A percentile compares a stretch with the other conserved stretches of the same genome.
Conservation (phyloP, 2,329 filamentous ascomycete species). For the Aspergillus sp. region DNA sequence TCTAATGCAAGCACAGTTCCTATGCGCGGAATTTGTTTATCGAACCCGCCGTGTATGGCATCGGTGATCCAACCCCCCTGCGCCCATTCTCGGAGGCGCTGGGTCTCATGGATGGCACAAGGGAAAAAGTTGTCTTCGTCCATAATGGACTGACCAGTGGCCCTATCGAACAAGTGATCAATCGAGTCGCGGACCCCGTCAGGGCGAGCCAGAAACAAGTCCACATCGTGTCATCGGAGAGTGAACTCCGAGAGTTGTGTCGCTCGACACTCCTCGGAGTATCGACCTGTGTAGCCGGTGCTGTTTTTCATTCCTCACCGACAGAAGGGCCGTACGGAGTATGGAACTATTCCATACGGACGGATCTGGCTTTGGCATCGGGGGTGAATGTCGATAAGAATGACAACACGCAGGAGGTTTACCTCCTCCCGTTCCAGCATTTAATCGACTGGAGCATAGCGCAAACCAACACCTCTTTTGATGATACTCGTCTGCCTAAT, state of each 20-base stretch:
- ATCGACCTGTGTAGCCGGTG: slow-evolving; percentile 69
- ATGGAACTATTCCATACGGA: slow-evolving; percentile 86
- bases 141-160: slow-evolving; percentile 70
- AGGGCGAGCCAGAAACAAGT: slow-evolving; percentile 47
- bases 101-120: slow-evolving; percentile 53
- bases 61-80: slow-evolving; percentile 62
- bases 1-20: slow-evolving; percentile 35
- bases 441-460: slow-evolving; percentile 75
- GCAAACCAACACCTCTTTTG: slow-evolving; percentile 47
- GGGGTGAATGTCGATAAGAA: slow-evolving; percentile 64
- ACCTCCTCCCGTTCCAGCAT: slow-evolving; percentile 74
- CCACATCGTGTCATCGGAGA: slow-evolving; percentile 53
- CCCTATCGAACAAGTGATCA: slow-evolving; percentile 70
- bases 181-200: slow-evolving; percentile 59
- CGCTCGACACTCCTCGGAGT: slow-evolving; percentile 64
- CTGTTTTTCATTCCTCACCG: slow-evolving; percentile 74
- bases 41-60: slow-evolving; percentile 71
- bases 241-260: slow-evolving; percentile 63
- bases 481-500: slow-evolving; percentile 41
- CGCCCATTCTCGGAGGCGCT: slow-evolving; percentile 66
- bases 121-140: slow-evolving; percentile 73
- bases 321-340: slow-evolving; percentile 62
- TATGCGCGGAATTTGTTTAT: slow-evolving; percentile 83
- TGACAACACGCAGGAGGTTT: slow-evolving; percentile 74
- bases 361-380: slow-evolving; percentile 68